A percentile compares a stretch with the other conserved stretches of the same genome.
Conservation (phyloP, 1,284 basidiomycete species). For the Omphalotus olearius region DNA sequence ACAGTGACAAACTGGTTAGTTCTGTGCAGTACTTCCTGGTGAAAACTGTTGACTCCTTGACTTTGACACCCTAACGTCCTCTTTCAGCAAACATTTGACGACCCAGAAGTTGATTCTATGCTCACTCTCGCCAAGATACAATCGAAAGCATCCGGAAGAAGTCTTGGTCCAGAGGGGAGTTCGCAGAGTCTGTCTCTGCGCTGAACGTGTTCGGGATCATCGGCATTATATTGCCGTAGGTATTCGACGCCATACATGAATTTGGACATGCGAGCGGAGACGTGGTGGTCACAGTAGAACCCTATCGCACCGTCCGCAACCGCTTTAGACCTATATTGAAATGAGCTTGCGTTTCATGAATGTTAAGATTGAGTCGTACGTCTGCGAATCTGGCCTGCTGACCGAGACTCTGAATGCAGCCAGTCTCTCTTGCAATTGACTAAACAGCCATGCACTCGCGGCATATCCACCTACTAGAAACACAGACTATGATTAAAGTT, state of each 20-base stretch:
- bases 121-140: slow-evolving; percentile 67
- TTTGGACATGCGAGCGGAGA: slow-evolving; percentile 70
- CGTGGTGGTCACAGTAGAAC: slow-evolving; percentile 79
- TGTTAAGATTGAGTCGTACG: slow-evolving; percentile 36
- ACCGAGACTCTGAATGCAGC: slow-evolving; percentile 51
- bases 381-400: slow-evolving; percentile 72
- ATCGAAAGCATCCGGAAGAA: slow-evolving; percentile 75
- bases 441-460: slow-evolving; percentile 74
- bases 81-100: slow-evolving; percentile 6
- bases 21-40: slow-evolving; percentile 78
- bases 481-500: slow-evolving; percentile 43
- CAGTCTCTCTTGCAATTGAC: slow-evolving; percentile 65
- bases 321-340: slow-evolving; percentile 59
- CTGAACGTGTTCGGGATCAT: slow-evolving; percentile 60
- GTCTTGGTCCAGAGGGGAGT: slow-evolving; percentile 67
- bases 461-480: slow-evolving; percentile 80
- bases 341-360: background rate
- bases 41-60: slow-evolving; percentile 77
- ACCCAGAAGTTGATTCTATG: slow-evolving; percentile 14
- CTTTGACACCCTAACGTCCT: slow-evolving; percentile 51
- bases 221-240: slow-evolving; percentile 59
- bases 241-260: slow-evolving; percentile 81
- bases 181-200: slow-evolving; percentile 65
- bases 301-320: slow-evolving; percentile 78
- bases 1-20: slow-evolving; percentile 64